A percentile compares a stretch with the other conserved stretches of the same genome.
These are phyloP conservation scores for Onygenales sp. DNA, from an alignment of 2,329 filamentous ascomycete genomes.

Conservation along the genomic window DNA sequence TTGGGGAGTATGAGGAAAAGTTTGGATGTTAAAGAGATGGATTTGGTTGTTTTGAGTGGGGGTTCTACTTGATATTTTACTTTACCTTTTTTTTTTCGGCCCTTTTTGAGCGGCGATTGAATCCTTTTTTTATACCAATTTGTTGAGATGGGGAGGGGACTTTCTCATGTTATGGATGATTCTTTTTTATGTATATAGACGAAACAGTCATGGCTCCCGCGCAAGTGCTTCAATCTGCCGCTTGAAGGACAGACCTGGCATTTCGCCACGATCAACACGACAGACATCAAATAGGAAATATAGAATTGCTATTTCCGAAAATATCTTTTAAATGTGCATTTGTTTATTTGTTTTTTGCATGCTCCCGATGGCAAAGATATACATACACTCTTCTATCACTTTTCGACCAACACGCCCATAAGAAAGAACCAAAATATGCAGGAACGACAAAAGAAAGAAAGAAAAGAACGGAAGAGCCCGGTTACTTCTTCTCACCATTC, in stretches of 20 bases:
- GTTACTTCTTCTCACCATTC: slow-evolving; percentile 7
- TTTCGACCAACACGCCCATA: neutral
- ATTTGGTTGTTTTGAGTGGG: neutral
- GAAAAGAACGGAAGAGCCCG: neutral
- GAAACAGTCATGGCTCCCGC: neutral
- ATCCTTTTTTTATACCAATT: neutral
- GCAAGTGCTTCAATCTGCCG: too few relatives aligned
- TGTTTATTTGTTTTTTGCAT: too few relatives aligned
- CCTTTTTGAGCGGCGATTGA: neutral
- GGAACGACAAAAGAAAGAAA: neutral
- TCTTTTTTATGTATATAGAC: neutral
- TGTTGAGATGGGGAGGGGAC: neutral
- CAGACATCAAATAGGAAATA: too few relatives aligned
- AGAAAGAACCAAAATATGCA: neutral
- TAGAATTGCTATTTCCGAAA: too few relatives aligned
- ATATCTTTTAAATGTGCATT: too few relatives aligned
- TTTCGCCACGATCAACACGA: too few relatives aligned
- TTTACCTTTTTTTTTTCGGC: neutral
- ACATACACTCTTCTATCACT: too few relatives aligned
- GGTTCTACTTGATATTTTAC: neutral
- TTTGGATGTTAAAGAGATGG: slow-evolving; percentile 10
- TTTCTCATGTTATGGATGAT: neutral
- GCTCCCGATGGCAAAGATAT: too few relatives aligned
- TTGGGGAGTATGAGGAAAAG: slow-evolving; percentile 34
- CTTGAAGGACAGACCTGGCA: too few relatives aligned